Conservation (phyloP, 1,284 basidiomycete species). For the Ustilago xerochloae region DNA sequence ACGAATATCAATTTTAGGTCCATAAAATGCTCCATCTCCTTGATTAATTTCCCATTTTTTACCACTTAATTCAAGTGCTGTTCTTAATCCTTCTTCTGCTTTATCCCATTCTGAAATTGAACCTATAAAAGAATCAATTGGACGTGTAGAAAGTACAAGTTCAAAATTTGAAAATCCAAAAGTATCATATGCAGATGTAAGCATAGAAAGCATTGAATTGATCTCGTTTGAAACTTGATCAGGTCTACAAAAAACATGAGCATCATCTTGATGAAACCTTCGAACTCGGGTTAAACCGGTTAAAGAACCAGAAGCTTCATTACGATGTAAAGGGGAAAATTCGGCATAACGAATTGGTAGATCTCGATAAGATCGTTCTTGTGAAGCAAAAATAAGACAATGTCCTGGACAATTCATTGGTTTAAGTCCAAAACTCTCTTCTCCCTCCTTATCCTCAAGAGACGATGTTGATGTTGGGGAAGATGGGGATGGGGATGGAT, state of each 20-base stretch:
- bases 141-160: constrained; percentile 65
- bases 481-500: constrained; percentile 7
- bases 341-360: constrained; percentile 64
- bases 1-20: constrained; percentile 67
- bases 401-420: constrained; percentile 68
- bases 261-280: constrained; percentile 66
- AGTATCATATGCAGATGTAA: constrained; percentile 59
- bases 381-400: constrained; percentile 59
- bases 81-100: constrained; percentile 54
- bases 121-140: constrained; percentile 54
- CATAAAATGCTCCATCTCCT: constrained; percentile 67
- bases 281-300: constrained; percentile 63
- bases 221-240: constrained; percentile 60
- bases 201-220: constrained; percentile 63
- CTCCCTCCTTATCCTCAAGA: no score
- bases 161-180: constrained; percentile 65
- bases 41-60: constrained; percentile 57
- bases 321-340: constrained; percentile 64
- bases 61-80: constrained; percentile 54
- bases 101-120: constrained; percentile 56
- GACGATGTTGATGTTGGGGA: no score
- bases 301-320: constrained; percentile 62
- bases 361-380: constrained; percentile 61
- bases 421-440: constrained; percentile 61
- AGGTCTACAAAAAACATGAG: constrained; percentile 65